Evolutionary conservation across 345 rosid genomes (phyloP), one percentile per base, ranked within the genome.

Genomic region (Acer yangbiense): DNA sequence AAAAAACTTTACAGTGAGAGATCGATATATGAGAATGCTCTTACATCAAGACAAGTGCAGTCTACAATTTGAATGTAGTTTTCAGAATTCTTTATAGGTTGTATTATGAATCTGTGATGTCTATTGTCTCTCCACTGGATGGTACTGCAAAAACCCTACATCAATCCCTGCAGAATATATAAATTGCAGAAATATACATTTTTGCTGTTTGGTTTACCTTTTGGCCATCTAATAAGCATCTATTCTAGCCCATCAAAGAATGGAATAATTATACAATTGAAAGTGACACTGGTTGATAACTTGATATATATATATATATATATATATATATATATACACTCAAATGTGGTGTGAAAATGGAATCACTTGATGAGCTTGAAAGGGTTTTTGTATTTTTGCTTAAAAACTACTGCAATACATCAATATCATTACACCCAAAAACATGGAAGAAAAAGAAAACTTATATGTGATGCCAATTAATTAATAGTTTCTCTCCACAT

Each of bases 281-380:
- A 83, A 87, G 81, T 80, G 87, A 80, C 88, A 64, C 63, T 68
- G 65, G 82, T 76, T 62, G 72, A 68, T 4, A 35, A 35, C 39
- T 5, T 35, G 39, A 35, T 35, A 4, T 23, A 54, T 35, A 73
- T n/a, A 23, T 16, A 43, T 43, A 43, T 16, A 54, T 27, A 73
- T 35, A 4, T 23, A 54, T 35, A 73, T n/a, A 23, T 16, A 43
- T 43, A 43, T 16, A 54, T 27, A 73, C 11, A 48, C n/a, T 62
- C 80, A 29, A 68, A 41, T 76, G 50, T 57, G 17, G 58, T 54
- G n/a, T 81, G 80, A 9, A 78, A 79, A 84, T 61, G 50, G 86
- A 79, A 77, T 75, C 73, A 41, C 78, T 54, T 72, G 75, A 77
- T 72, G 75, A 77, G 73, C 69, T 50, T 74, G 54, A 35, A 65